Evolutionary conservation across 805 yeast genomes (phyloP), one percentile per base, ranked within the genome.

Genomic region (Cyberlindnera maritima): DNA sequence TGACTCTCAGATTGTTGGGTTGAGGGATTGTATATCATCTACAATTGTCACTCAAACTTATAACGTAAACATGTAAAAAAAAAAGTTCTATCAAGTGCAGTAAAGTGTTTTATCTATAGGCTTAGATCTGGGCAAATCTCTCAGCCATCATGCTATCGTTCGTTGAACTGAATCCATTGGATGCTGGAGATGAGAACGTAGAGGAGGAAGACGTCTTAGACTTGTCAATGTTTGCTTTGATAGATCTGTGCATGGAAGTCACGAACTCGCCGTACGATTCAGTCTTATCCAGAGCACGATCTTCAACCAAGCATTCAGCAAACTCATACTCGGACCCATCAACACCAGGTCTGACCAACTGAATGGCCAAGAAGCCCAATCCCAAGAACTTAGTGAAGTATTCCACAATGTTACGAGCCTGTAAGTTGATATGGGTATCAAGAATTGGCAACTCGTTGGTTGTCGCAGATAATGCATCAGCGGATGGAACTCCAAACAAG

Each of bases 301-400:
- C 98, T 58, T 94, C 98, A 25, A 83, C 80, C 60, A 94, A 67
- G 42, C 78, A 58, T 36, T 81, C 81, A 34, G 73, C 67, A 60
- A 89, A 39, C 3, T 79, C 72, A 2, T 51, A 54, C 36, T 58
- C 60, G 6, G 52, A 15, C 19, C 80, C 80, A 59, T 87, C 95
- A 18, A 76, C 64, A 7, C 81, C 81, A 54, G 80, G 81, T 50
- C 94, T 72, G 14, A 85, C 78, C 6, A 89, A 62, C 49, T 79
- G 81, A 25, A 88, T 63, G 1, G 81, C 76, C 39, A 76, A 57
- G 50, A 68, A 70, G 15, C 68, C 70, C 11, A 45, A n/a, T 2
- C 69, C 69, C 15, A 69, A 56, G 29, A 64, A 68, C 21, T 62
- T 59, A n/a, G 69, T 76, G 76, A 83, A 80, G 59, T 74, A 77